phyloP scores from a whole-genome alignment of 1,139 yeast genomes.

The Kodamaea arcana region DNA sequence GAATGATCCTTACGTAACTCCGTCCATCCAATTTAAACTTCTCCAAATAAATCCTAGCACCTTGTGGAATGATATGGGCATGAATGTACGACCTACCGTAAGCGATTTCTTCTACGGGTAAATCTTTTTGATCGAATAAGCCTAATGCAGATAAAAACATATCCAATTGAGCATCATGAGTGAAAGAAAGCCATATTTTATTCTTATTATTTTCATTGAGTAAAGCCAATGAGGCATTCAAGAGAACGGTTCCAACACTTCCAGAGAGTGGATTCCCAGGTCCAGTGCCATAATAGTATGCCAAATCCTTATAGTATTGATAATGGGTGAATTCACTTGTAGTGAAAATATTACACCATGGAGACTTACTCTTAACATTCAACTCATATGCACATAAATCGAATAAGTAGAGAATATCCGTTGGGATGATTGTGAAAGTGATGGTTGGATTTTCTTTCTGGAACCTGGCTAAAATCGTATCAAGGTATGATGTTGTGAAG shows the following conservation, averaged over 20 bases:
- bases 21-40: conserved; percentile 36
- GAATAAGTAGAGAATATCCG: conserved; percentile 37
- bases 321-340: conserved; percentile 47
- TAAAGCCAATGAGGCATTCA: conserved; percentile 27
- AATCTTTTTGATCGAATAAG: conserved; percentile 29
- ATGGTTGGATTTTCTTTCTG: conserved; percentile 38
- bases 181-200: conserved; percentile 44
- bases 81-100: conserved; percentile 42
- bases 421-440: conserved; percentile 18
- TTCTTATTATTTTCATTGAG: conserved; percentile 23
- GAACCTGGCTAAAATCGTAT: conserved; percentile 27
- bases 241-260: conserved; percentile 26
- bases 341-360: conserved; percentile 45
- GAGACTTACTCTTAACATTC: conserved; percentile 42
- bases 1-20: conserved; percentile 43
- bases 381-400: conserved; percentile 46
- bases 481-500: conserved; percentile 8
- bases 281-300: conserved; percentile 28
- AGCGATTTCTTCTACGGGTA: conserved; percentile 27
- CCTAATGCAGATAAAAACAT: conserved; percentile 50
- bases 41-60: conserved; percentile 49
- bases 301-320: conserved; percentile 41
- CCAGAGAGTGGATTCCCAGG: conserved; percentile 20
- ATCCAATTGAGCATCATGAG: conserved; percentile 57
- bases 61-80: conserved; percentile 53